A percentile compares a stretch with the other conserved stretches of the same genome.
Evolutionary conservation across 192 early-diverging fungal genomes (phyloP).

Genomic region (Mortierella alpina): DNA sequence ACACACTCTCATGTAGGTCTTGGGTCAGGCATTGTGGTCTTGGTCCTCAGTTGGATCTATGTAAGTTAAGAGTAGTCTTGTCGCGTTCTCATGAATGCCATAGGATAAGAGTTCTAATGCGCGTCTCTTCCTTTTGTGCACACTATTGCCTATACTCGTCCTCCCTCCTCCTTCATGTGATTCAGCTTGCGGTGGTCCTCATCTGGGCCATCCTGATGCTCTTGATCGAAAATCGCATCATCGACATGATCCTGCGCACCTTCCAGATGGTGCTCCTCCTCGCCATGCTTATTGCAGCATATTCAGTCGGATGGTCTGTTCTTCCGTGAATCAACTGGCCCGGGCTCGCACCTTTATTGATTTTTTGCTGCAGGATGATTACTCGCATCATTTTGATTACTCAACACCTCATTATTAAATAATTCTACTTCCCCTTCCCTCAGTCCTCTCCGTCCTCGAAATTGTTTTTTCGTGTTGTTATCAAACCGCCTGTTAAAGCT

Average conservation of each 20-base stretch:
- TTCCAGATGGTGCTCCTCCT: conserved; percentile 38
- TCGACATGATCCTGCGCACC: conserved; percentile 12
- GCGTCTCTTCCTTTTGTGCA: not conserved
- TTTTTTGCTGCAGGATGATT: not conserved
- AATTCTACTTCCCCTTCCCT: no score
- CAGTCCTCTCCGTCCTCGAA: no score
- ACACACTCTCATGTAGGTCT: conserved; percentile 6
- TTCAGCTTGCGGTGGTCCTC: conserved; percentile 14
- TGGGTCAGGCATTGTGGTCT: conserved; percentile 9
- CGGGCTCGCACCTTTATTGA: conserved; percentile 3
- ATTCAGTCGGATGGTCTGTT: conserved; percentile 27
- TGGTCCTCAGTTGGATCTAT: conserved; percentile 32
- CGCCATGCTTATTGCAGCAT: conserved; percentile 31
- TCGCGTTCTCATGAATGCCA: no score
- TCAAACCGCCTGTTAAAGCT: no score
- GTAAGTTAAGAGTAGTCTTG: conserved; percentile 8
- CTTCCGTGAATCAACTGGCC: conserved; percentile 5
- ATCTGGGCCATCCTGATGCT: conserved; percentile 27
- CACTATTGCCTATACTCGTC: not conserved
- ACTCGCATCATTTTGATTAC: no score
- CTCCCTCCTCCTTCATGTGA: not conserved
- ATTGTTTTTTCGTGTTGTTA: no score
- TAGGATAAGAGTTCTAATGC: no score
- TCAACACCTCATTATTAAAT: no score
- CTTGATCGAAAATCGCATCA: conserved; percentile 22